phyloP scores from a whole-genome alignment of 2,329 filamentous ascomycete species.

The Hymenoscyphus fraxineus region DNA sequence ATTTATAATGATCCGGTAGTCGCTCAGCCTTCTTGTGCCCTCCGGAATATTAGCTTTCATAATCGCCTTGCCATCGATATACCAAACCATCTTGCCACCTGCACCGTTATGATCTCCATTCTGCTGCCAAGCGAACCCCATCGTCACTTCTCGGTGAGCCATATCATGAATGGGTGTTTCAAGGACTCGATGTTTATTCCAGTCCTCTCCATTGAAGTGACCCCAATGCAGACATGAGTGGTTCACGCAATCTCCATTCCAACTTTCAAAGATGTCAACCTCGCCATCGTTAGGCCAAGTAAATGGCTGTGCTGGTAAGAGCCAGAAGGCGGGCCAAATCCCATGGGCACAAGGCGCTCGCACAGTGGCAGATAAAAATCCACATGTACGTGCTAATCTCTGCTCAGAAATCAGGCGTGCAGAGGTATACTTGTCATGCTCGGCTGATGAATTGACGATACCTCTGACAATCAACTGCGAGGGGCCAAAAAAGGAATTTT shows the following conservation, averaged over 20 bases:
- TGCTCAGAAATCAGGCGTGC: constrained; percentile 52
- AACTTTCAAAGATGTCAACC: constrained; percentile 58
- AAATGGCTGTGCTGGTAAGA: constrained; percentile 55
- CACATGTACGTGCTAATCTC: constrained; percentile 47
- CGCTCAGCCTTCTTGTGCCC: constrained; percentile 51
- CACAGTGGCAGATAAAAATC: constrained; percentile 50
- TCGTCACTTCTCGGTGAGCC: constrained; percentile 44
- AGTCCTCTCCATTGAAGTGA: constrained; percentile 49
- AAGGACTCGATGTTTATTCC: constrained; percentile 53
- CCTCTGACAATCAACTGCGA: constrained; percentile 51
- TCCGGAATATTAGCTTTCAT: constrained; percentile 53
- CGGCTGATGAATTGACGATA: constrained; percentile 37
- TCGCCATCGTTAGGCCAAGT: constrained; percentile 57
- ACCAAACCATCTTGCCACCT: constrained; percentile 52
- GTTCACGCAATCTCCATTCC: constrained; percentile 55
- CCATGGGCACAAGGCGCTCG: constrained; percentile 51
- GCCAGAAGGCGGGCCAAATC: constrained; percentile 61
- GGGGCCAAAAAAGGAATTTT: constrained; percentile 53
- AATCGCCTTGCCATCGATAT: constrained; percentile 52
- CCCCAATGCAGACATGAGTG: constrained; percentile 59
- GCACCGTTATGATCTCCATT: constrained; percentile 37
- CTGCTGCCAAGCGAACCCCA: constrained; percentile 55
- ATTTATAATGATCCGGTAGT: constrained; percentile 55
- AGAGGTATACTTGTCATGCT: constrained; percentile 47
- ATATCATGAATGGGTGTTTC: constrained; percentile 49